Conservation (phyloP, 2,329 filamentous ascomycete genomes). For the Aplosporella prunicola region DNA sequence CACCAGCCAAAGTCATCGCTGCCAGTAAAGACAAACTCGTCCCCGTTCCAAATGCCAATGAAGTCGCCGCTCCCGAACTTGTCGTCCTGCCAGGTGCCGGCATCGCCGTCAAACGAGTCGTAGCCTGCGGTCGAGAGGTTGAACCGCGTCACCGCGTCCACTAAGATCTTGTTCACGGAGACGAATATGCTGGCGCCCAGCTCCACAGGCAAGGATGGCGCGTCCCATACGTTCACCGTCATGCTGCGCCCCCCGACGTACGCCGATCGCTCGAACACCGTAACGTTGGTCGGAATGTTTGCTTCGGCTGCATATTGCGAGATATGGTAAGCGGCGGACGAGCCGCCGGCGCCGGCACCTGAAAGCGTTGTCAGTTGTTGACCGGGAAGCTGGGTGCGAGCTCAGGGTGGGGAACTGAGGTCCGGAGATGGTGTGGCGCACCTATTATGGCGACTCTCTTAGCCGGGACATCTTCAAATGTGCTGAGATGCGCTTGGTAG, state of each 20-base stretch:
- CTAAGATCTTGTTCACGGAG: slow-evolving; percentile 69
- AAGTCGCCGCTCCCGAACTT: slow-evolving; percentile 27
- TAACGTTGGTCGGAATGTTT: slow-evolving; percentile 62
- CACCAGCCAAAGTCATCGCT: slow-evolving; percentile 60
- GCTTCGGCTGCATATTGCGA: slow-evolving; percentile 56
- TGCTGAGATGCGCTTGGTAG: background rate
- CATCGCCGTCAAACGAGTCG: slow-evolving; percentile 30
- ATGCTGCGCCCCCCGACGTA: slow-evolving; percentile 80
- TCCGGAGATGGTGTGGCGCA: slow-evolving; percentile 13
- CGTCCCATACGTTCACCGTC: slow-evolving; percentile 67
- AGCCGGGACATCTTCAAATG: slow-evolving; percentile 1
- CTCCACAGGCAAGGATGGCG: slow-evolving; percentile 62
- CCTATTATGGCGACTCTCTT: slow-evolving; percentile 32
- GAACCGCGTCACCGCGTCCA: slow-evolving; percentile 61
- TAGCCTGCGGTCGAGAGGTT: slow-evolving; percentile 46
- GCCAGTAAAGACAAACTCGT: slow-evolving; percentile 59
- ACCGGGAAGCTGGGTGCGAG: slow-evolving; percentile 5
- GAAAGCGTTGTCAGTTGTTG: background rate
- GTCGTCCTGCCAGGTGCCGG: slow-evolving; percentile 31
- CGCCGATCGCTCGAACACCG: slow-evolving; percentile 70
- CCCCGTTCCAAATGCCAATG: slow-evolving; percentile 78
- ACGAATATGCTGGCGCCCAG: slow-evolving; percentile 92
- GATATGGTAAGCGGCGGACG: slow-evolving; percentile 79
- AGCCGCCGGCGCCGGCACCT: slow-evolving; percentile 85
- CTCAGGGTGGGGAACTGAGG: background rate